phyloP scores from a whole-genome alignment of 257 asterid species.

The Echites panduratus region DNA sequence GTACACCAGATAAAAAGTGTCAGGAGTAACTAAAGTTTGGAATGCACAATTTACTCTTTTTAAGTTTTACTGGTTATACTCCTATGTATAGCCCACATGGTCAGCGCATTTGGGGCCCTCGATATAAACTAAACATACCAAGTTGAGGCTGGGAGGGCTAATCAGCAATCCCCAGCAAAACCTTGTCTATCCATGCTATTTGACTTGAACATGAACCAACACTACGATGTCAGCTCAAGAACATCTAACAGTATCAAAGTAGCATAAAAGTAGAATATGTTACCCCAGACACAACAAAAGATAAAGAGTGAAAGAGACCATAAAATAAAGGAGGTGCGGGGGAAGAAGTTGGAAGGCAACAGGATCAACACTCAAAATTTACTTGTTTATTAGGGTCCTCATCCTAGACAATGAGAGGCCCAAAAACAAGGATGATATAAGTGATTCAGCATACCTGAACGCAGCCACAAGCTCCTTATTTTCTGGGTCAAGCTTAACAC shows the following conservation, averaged over 20 bases:
- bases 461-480: constrained; percentile 84
- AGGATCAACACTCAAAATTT: background rate
- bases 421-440: background rate
- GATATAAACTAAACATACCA: background rate
- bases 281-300: no score
- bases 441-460: constrained; percentile 51
- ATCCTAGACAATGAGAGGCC: no score
- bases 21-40: background rate
- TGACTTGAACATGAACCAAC: background rate
- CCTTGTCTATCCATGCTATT: background rate
- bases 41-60: background rate
- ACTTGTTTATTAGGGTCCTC: background rate
- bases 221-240: background rate
- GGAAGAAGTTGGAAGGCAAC: background rate
- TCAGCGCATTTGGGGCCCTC: no score
- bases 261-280: no score
- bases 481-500: constrained; percentile 80
- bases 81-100: background rate
- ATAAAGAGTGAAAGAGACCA: background rate
- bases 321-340: no score
- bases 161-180: background rate
- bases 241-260: background rate
- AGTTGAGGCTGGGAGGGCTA: background rate
- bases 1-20: no score
- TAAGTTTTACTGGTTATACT: background rate